Conservation (phyloP, 1,139 yeast genomes). For the Suhomyces bolitotheri region DNA sequence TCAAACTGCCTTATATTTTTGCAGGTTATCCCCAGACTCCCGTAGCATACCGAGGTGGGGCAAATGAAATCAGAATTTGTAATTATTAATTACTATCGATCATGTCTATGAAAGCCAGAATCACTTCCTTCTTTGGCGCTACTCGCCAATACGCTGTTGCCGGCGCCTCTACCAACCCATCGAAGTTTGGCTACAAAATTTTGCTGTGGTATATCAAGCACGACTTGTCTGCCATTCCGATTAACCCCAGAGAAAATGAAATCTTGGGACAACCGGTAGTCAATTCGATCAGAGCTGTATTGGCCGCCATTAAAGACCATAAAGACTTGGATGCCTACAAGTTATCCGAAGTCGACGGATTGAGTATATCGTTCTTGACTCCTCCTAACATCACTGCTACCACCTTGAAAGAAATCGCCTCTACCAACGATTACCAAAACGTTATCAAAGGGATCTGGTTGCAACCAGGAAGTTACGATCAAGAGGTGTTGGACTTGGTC, state of each 20-base stretch:
- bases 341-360: conserved; percentile 37
- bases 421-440: conserved; percentile 29
- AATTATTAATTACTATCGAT: background rate
- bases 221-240: conserved; percentile 60
- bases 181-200: conserved; percentile 72
- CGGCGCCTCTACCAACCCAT: conserved; percentile 69
- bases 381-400: conserved; percentile 62
- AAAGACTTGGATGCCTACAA: conserved; percentile 28
- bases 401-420: conserved; percentile 45
- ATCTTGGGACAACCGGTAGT: conserved; percentile 50
- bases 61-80: background rate
- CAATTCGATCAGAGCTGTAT: conserved; percentile 32
- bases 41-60: background rate
- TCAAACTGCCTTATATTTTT: background rate
- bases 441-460: conserved; percentile 69
- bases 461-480: conserved; percentile 77
- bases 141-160: conserved; percentile 62
- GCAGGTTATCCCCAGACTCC: conserved; percentile 1
- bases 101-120: conserved; percentile 44
- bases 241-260: conserved; percentile 55
- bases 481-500: conserved; percentile 48
- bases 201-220: conserved; percentile 66
- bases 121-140: conserved; percentile 52
- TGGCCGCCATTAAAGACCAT: conserved; percentile 28
- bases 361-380: conserved; percentile 66